Evolutionary conservation across 495 filamentous ascomycete genomes (phyloP).

Genomic region (Aspergillus affinis): DNA sequence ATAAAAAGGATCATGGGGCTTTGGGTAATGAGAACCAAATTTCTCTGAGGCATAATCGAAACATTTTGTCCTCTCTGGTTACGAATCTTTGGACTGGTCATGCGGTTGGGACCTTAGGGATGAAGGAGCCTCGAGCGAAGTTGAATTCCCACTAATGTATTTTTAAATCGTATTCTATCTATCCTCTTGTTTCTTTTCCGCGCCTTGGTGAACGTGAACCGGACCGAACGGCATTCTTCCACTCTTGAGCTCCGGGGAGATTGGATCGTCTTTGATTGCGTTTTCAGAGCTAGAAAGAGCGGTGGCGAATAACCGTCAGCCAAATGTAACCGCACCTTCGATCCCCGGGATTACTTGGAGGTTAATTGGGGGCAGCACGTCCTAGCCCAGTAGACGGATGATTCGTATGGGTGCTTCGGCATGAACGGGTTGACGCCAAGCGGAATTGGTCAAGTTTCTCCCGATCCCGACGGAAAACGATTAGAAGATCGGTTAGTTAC

Average conservation of each 20-base stretch:
- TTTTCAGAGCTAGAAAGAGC: background rate
- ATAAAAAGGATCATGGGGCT: constrained; percentile 9
- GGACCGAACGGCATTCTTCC: too few relatives aligned
- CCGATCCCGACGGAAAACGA: background rate
- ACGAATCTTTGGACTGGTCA: background rate
- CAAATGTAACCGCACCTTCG: background rate
- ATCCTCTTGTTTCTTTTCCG: background rate
- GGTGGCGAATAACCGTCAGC: background rate
- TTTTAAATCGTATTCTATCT: constrained; percentile 7
- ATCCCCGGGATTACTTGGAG: too few relatives aligned
- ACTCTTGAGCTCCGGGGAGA: background rate
- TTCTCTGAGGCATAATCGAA: background rate
- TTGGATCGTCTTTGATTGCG: background rate
- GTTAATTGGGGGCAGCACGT: too few relatives aligned
- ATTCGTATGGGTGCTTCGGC: too few relatives aligned
- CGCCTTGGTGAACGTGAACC: too few relatives aligned
- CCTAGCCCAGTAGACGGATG: too few relatives aligned
- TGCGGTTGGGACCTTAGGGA: background rate
- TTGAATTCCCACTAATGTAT: constrained; percentile 4
- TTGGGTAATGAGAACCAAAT: constrained; percentile 1
- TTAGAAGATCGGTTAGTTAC: background rate
- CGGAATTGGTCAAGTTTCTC: background rate
- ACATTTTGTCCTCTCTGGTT: background rate
- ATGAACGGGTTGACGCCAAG: background rate
- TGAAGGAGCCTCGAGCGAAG: background rate